Percentiles rank a stretch among this genome's conserved stretches.
Evolutionary conservation across 495 filamentous ascomycete species (phyloP).

Genomic region (Corynascus novoguineensis): DNA sequence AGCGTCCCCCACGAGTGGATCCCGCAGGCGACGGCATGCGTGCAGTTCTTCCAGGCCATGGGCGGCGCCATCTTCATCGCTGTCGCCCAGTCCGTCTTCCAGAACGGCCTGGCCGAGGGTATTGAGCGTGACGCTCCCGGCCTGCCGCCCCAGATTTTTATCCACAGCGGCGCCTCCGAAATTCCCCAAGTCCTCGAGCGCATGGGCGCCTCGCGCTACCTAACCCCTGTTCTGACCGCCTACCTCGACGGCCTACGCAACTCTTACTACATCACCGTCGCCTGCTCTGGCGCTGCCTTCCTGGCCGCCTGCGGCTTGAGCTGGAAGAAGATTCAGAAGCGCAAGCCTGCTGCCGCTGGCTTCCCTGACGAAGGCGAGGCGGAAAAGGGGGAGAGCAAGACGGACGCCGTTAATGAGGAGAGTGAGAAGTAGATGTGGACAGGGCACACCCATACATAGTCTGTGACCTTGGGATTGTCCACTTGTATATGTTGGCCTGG

Average conservation of each 20-base stretch:
- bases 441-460: background rate
- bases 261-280: constrained; percentile 42
- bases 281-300: constrained; percentile 37
- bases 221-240: constrained; percentile 35
- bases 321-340: constrained; percentile 46
- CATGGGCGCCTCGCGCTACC: constrained; percentile 23
- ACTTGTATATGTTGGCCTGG: background rate
- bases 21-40: constrained; percentile 55
- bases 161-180: constrained; percentile 42
- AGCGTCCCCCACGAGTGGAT: constrained; percentile 50
- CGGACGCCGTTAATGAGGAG: background rate
- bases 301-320: constrained; percentile 33
- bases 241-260: constrained; percentile 43
- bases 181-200: constrained; percentile 32
- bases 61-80: constrained; percentile 67
- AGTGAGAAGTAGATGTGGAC: background rate
- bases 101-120: constrained; percentile 48
- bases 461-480: background rate
- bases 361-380: background rate
- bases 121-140: constrained; percentile 26
- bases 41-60: constrained; percentile 62
- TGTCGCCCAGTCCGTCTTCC: constrained; percentile 61
- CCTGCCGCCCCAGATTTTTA: constrained; percentile 35
- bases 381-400: background rate
- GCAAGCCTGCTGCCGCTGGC: background rate